Conservation (phyloP, 2,329 filamentous ascomycete species). For the Sclerotinia minor region DNA sequence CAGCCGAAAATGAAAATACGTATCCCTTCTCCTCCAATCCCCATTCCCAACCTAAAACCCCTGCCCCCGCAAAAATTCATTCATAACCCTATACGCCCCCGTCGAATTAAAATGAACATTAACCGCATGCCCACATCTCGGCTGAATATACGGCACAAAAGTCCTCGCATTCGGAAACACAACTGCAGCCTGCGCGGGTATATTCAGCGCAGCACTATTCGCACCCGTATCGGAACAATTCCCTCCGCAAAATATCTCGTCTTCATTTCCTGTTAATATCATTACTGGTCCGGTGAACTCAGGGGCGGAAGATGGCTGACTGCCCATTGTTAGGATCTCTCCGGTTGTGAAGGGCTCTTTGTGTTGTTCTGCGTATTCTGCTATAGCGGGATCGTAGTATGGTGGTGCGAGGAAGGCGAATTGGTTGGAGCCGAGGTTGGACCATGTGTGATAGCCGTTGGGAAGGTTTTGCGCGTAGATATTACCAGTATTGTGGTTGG, state of each 20-base stretch:
- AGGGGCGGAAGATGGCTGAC: conserved; percentile 1
- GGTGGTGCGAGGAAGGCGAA: conserved; percentile 17
- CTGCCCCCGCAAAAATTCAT: conserved; percentile 8
- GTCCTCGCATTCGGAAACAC: neutral
- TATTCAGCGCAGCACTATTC: neutral
- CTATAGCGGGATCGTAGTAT: conserved; percentile 12
- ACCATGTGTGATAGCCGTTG: conserved; percentile 19
- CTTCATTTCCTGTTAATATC: conserved; percentile 9
- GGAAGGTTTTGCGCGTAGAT: neutral
- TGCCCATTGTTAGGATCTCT: conserved; percentile 1
- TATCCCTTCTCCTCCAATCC: neutral
- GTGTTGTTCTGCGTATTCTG: neutral
- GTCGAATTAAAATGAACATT: conserved; percentile 19
- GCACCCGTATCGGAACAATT: neutral
- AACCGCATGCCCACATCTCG: conserved; percentile 8
- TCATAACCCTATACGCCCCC: conserved; percentile 22
- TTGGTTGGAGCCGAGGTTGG: conserved; percentile 18
- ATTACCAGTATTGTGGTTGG: neutral
- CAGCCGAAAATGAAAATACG: neutral
- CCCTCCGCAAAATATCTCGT: conserved; percentile 15
- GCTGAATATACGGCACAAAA: neutral
- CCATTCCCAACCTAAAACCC: neutral
- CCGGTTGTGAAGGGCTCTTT: conserved; percentile 14
- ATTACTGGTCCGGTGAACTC: conserved; percentile 8
- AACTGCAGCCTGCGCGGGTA: neutral